These are phyloP conservation scores for Leccinum rimulosum DNA, from an alignment of 768 basidiomycete genomes.

Conservation along the genomic window DNA sequence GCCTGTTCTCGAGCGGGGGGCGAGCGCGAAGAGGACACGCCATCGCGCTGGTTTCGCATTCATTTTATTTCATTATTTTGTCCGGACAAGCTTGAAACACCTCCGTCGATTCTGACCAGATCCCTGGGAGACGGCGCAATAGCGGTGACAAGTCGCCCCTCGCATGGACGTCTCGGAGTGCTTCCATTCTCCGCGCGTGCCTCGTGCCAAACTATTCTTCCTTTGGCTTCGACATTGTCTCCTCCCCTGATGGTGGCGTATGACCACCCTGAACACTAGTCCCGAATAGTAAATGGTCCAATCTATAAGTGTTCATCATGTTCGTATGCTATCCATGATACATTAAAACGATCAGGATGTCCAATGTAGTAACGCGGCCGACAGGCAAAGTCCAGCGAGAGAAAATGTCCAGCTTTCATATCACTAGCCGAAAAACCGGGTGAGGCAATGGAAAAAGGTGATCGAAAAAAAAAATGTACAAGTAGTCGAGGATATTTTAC, in stretches of 20 bases:
- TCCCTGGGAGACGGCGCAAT: conserved; percentile 28
- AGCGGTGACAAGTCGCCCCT: conserved; percentile 10
- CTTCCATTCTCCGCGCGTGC: background rate
- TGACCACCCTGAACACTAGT: background rate
- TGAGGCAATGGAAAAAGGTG: background rate
- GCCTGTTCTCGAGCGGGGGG: background rate
- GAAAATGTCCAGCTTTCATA: conserved; percentile 13
- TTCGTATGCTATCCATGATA: conserved; percentile 25
- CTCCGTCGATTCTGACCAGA: conserved; percentile 9
- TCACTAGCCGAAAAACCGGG: conserved; percentile 1
- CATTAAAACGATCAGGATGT: conserved; percentile 16
- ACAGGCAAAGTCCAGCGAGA: background rate
- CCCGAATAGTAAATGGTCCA: background rate
- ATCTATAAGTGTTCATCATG: conserved; percentile 11
- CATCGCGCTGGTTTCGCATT: background rate
- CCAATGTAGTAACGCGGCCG: conserved; percentile 9
- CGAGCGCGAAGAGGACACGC: background rate
- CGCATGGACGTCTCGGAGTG: background rate
- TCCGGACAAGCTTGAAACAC: background rate
- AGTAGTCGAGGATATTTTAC: conserved; percentile 23
- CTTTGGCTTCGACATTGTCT: background rate
- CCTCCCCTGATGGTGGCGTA: background rate
- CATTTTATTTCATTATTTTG: background rate
- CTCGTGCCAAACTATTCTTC: background rate
- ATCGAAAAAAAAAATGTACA: conserved; percentile 21